Conservation (phyloP, 805 yeast species). For the Hanseniaspora jakobsenii region DNA sequence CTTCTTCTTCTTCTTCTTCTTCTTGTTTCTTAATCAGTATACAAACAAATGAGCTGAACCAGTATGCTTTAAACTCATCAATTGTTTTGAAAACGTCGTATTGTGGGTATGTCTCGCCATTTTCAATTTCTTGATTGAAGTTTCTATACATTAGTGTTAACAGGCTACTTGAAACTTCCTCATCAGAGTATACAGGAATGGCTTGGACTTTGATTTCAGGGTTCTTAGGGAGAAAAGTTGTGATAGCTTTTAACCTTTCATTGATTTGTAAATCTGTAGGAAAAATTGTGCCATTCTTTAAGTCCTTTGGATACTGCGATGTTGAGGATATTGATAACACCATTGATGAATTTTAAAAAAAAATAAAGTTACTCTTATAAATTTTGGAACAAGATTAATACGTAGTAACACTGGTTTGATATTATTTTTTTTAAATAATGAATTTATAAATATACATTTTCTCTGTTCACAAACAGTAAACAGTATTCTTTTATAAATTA, state of each 20-base stretch:
- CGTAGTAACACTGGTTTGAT: too few species aligned
- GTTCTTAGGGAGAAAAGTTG: slow-evolving; percentile 33
- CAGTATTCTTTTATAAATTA: too few species aligned
- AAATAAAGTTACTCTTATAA: too few species aligned
- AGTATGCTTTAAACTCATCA: slow-evolving; percentile 48
- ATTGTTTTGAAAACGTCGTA: slow-evolving; percentile 28
- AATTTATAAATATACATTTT: too few species aligned
- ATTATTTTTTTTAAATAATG: too few species aligned
- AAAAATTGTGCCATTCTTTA: slow-evolving; percentile 28
- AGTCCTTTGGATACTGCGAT: too few species aligned
- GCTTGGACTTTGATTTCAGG: slow-evolving; percentile 42
- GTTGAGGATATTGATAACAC: too few species aligned
- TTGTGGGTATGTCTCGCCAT: slow-evolving; percentile 68
- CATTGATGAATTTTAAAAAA: too few species aligned
- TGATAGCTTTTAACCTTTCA: slow-evolving; percentile 30
- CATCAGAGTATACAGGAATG: slow-evolving; percentile 41
- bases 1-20: slow-evolving; percentile 39
- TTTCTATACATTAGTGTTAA: slow-evolving; percentile 36
- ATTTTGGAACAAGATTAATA: too few species aligned
- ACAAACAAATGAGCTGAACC: slow-evolving; percentile 58
- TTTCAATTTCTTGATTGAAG: slow-evolving; percentile 54
- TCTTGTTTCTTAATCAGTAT: too few species aligned
- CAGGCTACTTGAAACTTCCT: slow-evolving; percentile 41
- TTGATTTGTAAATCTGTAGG: slow-evolving; percentile 23
- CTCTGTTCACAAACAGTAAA: too few species aligned